A percentile compares a stretch with the other conserved stretches of the same genome.
Conservation (phyloP, 1,284 basidiomycete species). For the Lentinula novae-zelandiae region DNA sequence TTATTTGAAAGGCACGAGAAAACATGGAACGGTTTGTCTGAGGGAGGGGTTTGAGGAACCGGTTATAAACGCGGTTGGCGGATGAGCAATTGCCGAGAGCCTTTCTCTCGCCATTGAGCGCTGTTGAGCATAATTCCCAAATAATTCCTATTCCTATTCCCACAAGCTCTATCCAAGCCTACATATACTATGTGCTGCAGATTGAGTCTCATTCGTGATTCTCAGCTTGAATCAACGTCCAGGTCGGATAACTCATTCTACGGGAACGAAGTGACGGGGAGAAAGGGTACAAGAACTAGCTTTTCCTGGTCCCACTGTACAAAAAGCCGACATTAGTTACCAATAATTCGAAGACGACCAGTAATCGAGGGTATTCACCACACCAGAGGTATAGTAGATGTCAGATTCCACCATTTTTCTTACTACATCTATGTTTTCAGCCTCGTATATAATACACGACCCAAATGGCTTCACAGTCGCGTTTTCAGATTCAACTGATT, state of each 20-base stretch:
- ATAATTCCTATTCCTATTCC: too few relatives aligned
- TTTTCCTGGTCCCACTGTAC: constrained; percentile 36
- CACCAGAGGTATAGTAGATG: constrained; percentile 50
- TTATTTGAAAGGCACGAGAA: constrained; percentile 5
- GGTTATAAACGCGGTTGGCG: not conserved
- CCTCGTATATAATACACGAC: constrained; percentile 46
- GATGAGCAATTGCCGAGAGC: not conserved
- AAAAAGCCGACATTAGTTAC: not conserved
- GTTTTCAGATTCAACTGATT: constrained; percentile 29
- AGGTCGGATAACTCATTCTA: constrained; percentile 1
- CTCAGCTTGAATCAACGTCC: not conserved
- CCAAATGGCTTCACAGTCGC: constrained; percentile 44
- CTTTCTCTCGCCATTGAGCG: not conserved
- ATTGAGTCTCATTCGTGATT: too few relatives aligned
- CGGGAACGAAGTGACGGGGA: constrained; percentile 32
- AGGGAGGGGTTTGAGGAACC: not conserved
- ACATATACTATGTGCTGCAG: too few relatives aligned
- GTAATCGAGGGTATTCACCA: constrained; percentile 37
- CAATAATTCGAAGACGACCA: not conserved
- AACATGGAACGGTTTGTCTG: constrained; percentile 7
- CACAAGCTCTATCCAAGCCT: too few relatives aligned
- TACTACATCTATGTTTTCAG: constrained; percentile 43
- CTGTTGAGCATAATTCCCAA: too few relatives aligned
- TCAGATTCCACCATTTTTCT: constrained; percentile 46
- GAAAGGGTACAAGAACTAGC: constrained; percentile 38